phyloP scores from a whole-genome alignment of 768 basidiomycete genomes.

The Boletus edulis region DNA sequence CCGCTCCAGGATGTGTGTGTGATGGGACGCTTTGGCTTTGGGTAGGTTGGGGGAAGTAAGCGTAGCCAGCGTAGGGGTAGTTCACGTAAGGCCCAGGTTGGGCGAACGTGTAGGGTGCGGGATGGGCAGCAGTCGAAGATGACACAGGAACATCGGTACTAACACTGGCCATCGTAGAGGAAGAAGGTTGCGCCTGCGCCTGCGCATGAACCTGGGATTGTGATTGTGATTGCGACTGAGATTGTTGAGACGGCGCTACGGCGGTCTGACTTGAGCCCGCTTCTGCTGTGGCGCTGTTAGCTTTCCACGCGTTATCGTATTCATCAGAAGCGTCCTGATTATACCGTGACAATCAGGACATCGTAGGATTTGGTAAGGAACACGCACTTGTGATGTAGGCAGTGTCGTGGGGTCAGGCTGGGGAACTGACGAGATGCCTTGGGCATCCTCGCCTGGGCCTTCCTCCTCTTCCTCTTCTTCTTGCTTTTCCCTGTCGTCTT shows the following conservation, averaged over 20 bases:
- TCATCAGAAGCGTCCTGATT: conserved; percentile 47
- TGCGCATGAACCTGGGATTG: conserved; percentile 19
- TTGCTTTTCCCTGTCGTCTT: conserved; percentile 35
- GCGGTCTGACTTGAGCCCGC: conserved; percentile 24
- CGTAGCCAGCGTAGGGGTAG: conserved; percentile 35
- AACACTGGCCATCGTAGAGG: conserved; percentile 19
- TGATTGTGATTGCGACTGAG: conserved; percentile 21
- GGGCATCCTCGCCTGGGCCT: conserved; percentile 30
- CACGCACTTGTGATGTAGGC: conserved; percentile 26
- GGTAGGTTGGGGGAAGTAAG: conserved; percentile 30
- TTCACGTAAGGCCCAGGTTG: conserved; percentile 33
- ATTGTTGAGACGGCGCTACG: conserved; percentile 19
- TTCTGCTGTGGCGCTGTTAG: conserved; percentile 46
- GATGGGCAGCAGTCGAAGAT: conserved; percentile 26
- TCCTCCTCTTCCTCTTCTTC: conserved; percentile 35
- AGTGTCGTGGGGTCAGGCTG: conserved; percentile 25
- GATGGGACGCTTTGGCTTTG: conserved; percentile 22
- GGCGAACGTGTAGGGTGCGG: conserved; percentile 29
- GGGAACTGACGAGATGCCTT: conserved; percentile 17
- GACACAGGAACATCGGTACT: conserved; percentile 17
- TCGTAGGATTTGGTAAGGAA: background rate
- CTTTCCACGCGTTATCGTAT: conserved; percentile 62
- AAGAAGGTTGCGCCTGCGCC: conserved; percentile 17
- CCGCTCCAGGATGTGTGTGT: conserved; percentile 23
- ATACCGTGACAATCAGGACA: conserved; percentile 6